Evolutionary conservation across 2,329 filamentous ascomycete species (phyloP), one percentile per base, ranked within the genome.

Genomic region (Aschersonia sp.): DNA sequence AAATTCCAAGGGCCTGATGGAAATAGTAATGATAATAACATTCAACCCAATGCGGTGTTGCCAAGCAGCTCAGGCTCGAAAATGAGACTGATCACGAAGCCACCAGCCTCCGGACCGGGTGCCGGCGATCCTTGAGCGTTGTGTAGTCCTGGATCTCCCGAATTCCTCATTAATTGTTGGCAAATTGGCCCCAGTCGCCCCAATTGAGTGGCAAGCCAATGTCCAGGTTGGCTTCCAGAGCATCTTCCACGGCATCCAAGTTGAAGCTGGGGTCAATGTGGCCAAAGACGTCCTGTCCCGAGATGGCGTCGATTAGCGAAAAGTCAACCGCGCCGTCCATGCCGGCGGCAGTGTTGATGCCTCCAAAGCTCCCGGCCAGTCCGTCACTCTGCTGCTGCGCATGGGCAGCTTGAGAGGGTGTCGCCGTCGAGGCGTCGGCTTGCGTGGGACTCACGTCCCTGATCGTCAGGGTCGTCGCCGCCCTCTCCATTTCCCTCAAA

Each of bases 221-320:
- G 44, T 77, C 74, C 3, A 77, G 59, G 47, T 76, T 76, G 0
- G 72, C 71, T 48, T 76, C 72, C 0, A 77, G 58, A 0, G 70
- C 73, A 14, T 74, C 72, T 52, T 77, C 73, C 30, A 76, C 70
- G 0, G 73, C 73, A 30, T 66, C 67, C 1, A 77, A 53, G 45
- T 77, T 67, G 52, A 77, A 77, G 45, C 61, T 73, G 2, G 73
- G 73, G 45, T 75, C 74, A 30, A 77, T 74, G 42, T 75, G 68
- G 4, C 70, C 71, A 52, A 76, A 76, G 1, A 77, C 62, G 43
- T 77, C 72, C n/a, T 74, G 61, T 1, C 73, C 71, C 1, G 68
- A 68, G 30, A 69, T 59, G 2, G 66, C 60, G 41, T 70, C 67
- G 4, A 70, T 60, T 11, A 68, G 54, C 0, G 64, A 66, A 47